phyloP scores from a whole-genome alignment of 345 rosid genomes.

The Hibiscus syriacus region DNA sequence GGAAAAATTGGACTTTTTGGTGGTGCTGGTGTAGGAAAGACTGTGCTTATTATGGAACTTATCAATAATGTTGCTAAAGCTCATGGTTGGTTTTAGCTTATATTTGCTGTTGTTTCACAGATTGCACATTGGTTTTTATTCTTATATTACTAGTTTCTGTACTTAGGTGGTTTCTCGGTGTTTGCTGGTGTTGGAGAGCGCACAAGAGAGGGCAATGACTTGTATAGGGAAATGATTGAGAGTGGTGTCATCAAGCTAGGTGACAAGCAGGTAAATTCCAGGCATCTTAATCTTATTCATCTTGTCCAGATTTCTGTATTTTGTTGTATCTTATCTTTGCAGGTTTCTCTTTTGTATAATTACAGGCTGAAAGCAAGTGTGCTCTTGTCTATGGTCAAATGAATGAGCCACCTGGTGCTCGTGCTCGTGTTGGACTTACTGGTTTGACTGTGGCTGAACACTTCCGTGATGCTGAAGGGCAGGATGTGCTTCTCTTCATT shows the following conservation, averaged over 20 bases:
- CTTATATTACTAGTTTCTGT: neutral
- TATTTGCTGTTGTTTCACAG: conserved; percentile 44
- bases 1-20: conserved; percentile 99
- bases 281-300: too few species aligned
- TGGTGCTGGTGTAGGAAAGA: conserved; percentile 99
- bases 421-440: too few species aligned
- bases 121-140: neutral
- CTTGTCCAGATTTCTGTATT: too few species aligned
- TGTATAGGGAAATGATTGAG: conserved; percentile 98
- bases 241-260: conserved; percentile 99
- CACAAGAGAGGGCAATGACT: conserved; percentile 97
- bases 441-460: conserved; percentile 97
- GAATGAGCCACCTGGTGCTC: conserved; percentile 99
- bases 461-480: conserved; percentile 99
- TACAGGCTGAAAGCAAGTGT: conserved; percentile 87
- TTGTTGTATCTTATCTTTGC: neutral
- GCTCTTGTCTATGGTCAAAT: conserved; percentile 98
- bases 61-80: conserved; percentile 98
- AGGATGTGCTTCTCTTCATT: conserved; percentile 98
- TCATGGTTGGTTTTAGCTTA: too few species aligned
- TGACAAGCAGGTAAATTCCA: too few species aligned
- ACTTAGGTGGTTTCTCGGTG: conserved; percentile 99
- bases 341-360: neutral
- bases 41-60: conserved; percentile 97
- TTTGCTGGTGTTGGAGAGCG: conserved; percentile 99